Conservation (phyloP, 768 basidiomycete species). For the Panaeolus papilionaceus region DNA sequence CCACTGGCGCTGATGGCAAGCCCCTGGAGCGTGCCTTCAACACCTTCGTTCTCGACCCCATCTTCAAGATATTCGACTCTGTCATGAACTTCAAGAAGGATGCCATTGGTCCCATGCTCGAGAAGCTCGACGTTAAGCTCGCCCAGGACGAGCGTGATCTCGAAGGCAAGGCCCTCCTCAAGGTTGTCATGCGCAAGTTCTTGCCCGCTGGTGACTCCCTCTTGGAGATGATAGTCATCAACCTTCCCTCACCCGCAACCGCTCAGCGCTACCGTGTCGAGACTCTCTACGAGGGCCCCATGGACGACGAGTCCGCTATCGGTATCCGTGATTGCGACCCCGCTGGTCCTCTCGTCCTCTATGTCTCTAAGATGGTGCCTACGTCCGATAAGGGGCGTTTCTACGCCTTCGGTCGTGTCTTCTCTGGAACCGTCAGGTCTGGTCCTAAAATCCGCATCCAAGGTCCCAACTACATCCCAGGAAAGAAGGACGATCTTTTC, state of each 20-base stretch:
- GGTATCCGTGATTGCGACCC: conserved; percentile 99
- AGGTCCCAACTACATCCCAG: conserved; percentile 98
- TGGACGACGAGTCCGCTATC: conserved; percentile 99
- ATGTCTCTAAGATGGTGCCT: conserved; percentile 99
- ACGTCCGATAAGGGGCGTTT: conserved; percentile 99
- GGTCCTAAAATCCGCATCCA: conserved; percentile 99
- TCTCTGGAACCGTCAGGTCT: conserved; percentile 96
- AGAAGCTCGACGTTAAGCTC: conserved; percentile 96
- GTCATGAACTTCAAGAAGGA: conserved; percentile 99
- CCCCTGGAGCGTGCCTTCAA: conserved; percentile 98
- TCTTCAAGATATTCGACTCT: conserved; percentile 97
- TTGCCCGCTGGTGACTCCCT: conserved; percentile 98
- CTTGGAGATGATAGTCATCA: conserved; percentile 99
- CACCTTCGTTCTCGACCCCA: conserved; percentile 97
- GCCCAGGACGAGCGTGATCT: conserved; percentile 87
- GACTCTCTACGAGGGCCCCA: conserved; percentile 99
- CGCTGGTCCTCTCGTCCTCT: conserved; percentile 94
- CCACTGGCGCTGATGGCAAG: conserved; percentile 80
- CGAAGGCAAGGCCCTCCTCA: conserved; percentile 95
- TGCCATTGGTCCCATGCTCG: conserved; percentile 78
- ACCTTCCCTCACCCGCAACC: conserved; percentile 96
- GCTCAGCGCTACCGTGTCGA: conserved; percentile 99
- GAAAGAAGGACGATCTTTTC: conserved; percentile 98
- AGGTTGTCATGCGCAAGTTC: conserved; percentile 99
- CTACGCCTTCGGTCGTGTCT: conserved; percentile 99